These are phyloP conservation scores for Spathaspora arborariae DNA, from an alignment of 805 yeast genomes.

Conservation along the genomic window DNA sequence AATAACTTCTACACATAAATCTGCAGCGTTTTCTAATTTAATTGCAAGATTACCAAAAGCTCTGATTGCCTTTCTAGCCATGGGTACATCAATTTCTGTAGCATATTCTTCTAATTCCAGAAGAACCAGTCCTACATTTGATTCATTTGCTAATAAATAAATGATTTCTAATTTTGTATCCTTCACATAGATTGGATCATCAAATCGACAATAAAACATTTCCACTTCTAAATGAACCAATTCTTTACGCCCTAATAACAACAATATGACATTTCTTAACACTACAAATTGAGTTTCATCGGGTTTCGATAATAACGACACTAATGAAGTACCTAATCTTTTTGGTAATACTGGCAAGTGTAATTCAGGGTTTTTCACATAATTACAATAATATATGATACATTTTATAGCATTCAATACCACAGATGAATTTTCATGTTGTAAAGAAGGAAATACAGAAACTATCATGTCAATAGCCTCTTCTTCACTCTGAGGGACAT, in stretches of 20 bases:
- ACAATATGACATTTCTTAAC: constrained; percentile 71
- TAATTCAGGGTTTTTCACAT: constrained; percentile 53
- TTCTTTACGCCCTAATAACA: constrained; percentile 63
- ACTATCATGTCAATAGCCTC: constrained; percentile 70
- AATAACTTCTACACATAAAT: constrained; percentile 60
- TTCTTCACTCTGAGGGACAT: constrained; percentile 63
- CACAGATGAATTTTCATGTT: constrained; percentile 77
- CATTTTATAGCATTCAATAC: constrained; percentile 73
- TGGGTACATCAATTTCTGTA: constrained; percentile 77
- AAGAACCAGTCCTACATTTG: constrained; percentile 58
- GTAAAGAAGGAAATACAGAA: constrained; percentile 62
- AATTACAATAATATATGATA: constrained; percentile 69
- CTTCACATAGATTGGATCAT: constrained; percentile 84
- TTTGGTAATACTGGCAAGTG: constrained; percentile 53
- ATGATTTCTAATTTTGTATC: constrained; percentile 88
- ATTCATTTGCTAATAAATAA: constrained; percentile 67
- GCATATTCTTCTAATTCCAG: constrained; percentile 83
- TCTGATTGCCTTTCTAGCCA: constrained; percentile 82
- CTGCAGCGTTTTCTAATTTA: constrained; percentile 60
- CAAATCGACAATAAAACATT: constrained; percentile 75
- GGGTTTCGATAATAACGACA: constrained; percentile 67
- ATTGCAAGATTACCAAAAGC: constrained; percentile 90
- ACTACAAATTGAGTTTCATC: constrained; percentile 82
- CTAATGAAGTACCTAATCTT: constrained; percentile 64
- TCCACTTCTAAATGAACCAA: constrained; percentile 66